Evolutionary conservation across 495 filamentous ascomycete genomes (phyloP), one percentile per base, ranked within the genome.

Genomic region (Penicillium pancosmium): DNA sequence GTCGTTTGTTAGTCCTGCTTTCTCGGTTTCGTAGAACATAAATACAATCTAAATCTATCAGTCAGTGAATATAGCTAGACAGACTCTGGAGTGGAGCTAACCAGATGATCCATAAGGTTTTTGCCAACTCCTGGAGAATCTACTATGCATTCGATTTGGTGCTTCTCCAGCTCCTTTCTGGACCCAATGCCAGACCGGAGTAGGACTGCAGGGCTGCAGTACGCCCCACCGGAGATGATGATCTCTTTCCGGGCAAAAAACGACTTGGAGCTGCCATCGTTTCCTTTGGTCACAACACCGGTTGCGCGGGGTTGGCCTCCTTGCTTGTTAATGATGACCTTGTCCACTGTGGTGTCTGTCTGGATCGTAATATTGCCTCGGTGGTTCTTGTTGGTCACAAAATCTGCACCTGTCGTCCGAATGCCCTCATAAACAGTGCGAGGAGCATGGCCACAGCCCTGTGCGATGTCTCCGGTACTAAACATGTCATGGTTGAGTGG

Each of bases 201-300:
- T 10, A 87, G 70, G 15, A 86, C 77, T 41, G 83, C 77, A 18
- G 84, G 83, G 19, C 79, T 78, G 73, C 82, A 84, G 69, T 84
- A 85, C 16, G 80, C 72, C 4, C 84, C 84, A 10, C 75, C 77
- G 2, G 78, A 74, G 35, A 86, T 64, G 48, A 87, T 78, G 38
- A 84, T 76, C 46, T 87, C 83, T 18, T 69, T 74, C 15, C 66
- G 57, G 1, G 75, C 73, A 38, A 57, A 47, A 52, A 68, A 74
- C 1, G 55, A 66, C 47, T 58, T 65, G 0, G 73, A 78, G 6
- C 16, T 33, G 12, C 74, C 76, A 60, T 70, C 68, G 4, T 60
- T 38, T 0, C 48, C 51, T 23, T 63, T 57, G 2, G 71, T 63
- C 7, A 63, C 49, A 23, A 71, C 70, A 0, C 70, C 74, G 0